These are phyloP conservation scores for Durio zibethinus DNA, from an alignment of 345 rosid species.

Conservation along the genomic window DNA sequence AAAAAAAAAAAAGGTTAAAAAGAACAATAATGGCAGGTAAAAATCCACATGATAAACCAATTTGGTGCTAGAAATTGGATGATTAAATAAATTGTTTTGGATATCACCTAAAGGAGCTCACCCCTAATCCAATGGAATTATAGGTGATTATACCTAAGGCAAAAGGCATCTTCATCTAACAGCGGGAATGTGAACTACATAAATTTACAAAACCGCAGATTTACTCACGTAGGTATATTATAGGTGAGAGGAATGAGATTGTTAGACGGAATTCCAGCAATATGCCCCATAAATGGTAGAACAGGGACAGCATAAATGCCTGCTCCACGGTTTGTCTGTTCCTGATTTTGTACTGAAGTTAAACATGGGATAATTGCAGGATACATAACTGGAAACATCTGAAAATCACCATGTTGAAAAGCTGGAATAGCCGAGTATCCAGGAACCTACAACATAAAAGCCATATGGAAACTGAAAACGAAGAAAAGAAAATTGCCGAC, in stretches of 20 bases:
- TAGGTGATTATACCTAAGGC: not conserved
- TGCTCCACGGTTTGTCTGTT: slow-evolving; percentile 64
- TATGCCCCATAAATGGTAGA: slow-evolving; percentile 51
- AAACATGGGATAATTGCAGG: slow-evolving; percentile 51
- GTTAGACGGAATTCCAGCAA: slow-evolving; percentile 63
- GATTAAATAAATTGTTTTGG: too few relatives aligned
- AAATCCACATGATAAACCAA: not conserved
- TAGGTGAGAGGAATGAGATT: slow-evolving; percentile 89
- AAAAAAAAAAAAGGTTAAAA: not conserved
- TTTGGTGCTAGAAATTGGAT: not conserved
- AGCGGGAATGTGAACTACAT: not conserved
- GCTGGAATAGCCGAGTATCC: slow-evolving; percentile 34
- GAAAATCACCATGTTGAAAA: slow-evolving; percentile 47
- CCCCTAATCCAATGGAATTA: not conserved
- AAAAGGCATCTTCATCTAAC: not conserved
- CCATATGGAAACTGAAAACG: slow-evolving; percentile 9
- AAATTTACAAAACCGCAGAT: not conserved
- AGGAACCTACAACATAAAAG: slow-evolving; percentile 37
- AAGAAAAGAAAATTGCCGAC: slow-evolving; percentile 1
- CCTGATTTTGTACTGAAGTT: slow-evolving; percentile 47
- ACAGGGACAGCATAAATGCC: slow-evolving; percentile 89
- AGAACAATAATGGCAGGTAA: not conserved
- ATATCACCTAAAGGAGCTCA: not conserved
- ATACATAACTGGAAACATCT: slow-evolving; percentile 56
- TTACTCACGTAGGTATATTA: slow-evolving; percentile 80